Evolutionary conservation across 768 basidiomycete genomes (phyloP), one percentile per base, ranked within the genome.

Genomic region (Suillus spraguei): DNA sequence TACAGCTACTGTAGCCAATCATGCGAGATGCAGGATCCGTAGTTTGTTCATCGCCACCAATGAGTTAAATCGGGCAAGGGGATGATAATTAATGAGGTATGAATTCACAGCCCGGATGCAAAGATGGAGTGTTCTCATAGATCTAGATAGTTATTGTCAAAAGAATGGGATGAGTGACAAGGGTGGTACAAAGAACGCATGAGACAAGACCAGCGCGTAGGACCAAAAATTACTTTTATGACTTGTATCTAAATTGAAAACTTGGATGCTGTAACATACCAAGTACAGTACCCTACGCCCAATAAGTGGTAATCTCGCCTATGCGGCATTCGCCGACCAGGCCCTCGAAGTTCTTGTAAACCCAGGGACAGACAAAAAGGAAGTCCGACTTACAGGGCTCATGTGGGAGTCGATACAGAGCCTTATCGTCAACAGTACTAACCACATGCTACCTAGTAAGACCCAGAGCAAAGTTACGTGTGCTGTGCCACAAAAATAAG

Each of bases 1-100:
- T 72, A 6, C 64, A 74, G 35, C 38, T 76, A 28, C 14, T 52
- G 20, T 58, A 24, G 36, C 22, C 28, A 9, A 60, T 11, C 24
- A 9, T 53, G 46, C 16, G 6, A 50, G 16, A 8, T 32, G 49
- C 47, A 49, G 13, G 20, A 44, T 28, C 22, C 17, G 17, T 24
- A 16, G 17, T 50, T 13, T 16, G 14, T n/a, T 8, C n/a, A 54
- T 54, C 33, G n/a, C n/a, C 14, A 14, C 22, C 16, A 22, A 39
- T 39, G 36, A 38, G 9, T 36, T 38, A 14, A 4, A 17, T 28
- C 28, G 4, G 28, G 28, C 28, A 28, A 28, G 28, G 28, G 28
- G 28, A 28, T 28, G 28, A 28, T 28, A 28, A 28, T 28, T 28
- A 28, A 28, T 28, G 28, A 28, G 28, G 2, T 28, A 28, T 28